Evolutionary conservation across 2,329 filamentous ascomycete genomes (phyloP).

Genomic region (Colletotrichum tamarilloi): DNA sequence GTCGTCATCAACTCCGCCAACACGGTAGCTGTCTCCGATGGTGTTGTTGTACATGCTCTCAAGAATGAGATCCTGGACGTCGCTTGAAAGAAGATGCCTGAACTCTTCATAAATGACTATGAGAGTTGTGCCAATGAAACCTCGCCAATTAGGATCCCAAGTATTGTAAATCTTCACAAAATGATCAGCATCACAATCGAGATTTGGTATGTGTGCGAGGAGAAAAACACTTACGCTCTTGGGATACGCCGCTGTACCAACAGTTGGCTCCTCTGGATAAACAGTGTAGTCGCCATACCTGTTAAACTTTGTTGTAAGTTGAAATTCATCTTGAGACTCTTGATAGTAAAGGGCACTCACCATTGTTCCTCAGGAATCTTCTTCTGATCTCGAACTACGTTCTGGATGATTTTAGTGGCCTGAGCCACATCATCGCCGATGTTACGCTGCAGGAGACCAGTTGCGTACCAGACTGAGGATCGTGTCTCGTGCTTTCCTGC

Average conservation of each 20-base stretch:
- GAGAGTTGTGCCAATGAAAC: conserved; percentile 69
- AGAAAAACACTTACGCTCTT: conserved; percentile 13
- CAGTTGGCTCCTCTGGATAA: conserved; percentile 66
- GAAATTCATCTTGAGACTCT: conserved; percentile 29
- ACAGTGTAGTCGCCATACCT: conserved; percentile 53
- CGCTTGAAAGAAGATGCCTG: conserved; percentile 51
- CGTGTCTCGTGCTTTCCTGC: conserved; percentile 66
- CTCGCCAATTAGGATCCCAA: conserved; percentile 74
- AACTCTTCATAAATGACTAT: conserved; percentile 71
- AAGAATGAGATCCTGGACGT: conserved; percentile 56
- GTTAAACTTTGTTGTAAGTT: background rate
- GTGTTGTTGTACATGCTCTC: conserved; percentile 65
- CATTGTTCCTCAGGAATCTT: conserved; percentile 56
- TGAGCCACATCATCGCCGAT: conserved; percentile 57
- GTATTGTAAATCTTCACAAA: conserved; percentile 58
- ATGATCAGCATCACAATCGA: background rate
- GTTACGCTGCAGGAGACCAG: conserved; percentile 67
- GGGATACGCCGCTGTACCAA: conserved; percentile 63
- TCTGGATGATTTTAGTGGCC: conserved; percentile 63
- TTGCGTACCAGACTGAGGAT: conserved; percentile 68
- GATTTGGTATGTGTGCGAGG: background rate
- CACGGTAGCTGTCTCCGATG: conserved; percentile 69
- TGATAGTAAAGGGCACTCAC: conserved; percentile 52
- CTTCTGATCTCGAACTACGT: conserved; percentile 63
- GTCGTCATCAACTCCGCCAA: conserved; percentile 56